Conservation (phyloP, 768 basidiomycete species). For the Mycena sanguinolenta region DNA sequence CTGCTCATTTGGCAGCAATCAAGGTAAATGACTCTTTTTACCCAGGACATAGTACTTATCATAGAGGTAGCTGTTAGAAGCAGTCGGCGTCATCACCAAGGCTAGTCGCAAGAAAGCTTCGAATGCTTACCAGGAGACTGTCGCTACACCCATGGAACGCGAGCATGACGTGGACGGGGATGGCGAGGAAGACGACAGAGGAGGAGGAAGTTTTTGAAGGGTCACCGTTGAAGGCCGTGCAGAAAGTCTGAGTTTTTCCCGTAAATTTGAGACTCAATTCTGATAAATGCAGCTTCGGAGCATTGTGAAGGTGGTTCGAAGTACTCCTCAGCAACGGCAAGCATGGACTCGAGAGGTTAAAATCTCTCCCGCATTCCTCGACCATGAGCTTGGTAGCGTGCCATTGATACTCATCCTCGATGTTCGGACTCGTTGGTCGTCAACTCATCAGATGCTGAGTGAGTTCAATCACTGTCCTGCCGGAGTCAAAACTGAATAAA, state of each 20-base stretch:
- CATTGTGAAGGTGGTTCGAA: background rate
- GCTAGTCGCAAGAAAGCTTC: constrained; percentile 3
- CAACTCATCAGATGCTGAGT: background rate
- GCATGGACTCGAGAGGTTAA: background rate
- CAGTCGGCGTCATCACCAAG: background rate
- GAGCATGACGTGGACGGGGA: constrained; percentile 3
- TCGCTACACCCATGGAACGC: background rate
- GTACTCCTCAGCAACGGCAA: background rate
- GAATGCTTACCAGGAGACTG: background rate
- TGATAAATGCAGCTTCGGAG: background rate
- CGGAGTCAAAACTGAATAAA: background rate
- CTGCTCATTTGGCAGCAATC: constrained; percentile 6
- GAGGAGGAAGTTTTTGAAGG: background rate
- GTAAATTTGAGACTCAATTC: too few relatives aligned
- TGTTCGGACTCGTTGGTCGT: background rate
- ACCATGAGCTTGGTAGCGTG: background rate
- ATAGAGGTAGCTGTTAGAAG: background rate
- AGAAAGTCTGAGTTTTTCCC: background rate
- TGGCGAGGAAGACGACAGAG: too few relatives aligned
- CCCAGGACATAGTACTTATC: background rate
- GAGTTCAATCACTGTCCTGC: background rate
- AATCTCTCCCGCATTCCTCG: background rate
- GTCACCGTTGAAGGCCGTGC: background rate
- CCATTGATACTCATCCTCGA: too few relatives aligned
- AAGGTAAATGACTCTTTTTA: background rate